Evolutionary conservation across 2,329 filamentous ascomycete genomes (phyloP).

Genomic region (Penicillium paneum): DNA sequence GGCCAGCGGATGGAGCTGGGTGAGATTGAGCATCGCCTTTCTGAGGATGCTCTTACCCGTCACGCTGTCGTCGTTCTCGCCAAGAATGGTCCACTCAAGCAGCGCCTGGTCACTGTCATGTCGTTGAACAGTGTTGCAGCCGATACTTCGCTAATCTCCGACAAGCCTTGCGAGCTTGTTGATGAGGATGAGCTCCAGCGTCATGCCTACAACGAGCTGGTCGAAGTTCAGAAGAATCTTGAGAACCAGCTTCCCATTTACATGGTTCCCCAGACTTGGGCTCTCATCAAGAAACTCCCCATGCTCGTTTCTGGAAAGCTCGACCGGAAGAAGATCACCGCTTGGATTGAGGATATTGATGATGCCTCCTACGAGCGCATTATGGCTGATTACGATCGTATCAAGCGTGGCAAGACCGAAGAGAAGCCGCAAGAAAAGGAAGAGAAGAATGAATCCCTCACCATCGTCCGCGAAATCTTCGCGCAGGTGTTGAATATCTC

Average conservation of each 20-base stretch:
- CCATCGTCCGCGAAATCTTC: slow-evolving; percentile 32
- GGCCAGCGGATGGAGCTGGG: slow-evolving; percentile 64
- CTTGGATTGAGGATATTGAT: slow-evolving; percentile 47
- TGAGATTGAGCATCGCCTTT: slow-evolving; percentile 45
- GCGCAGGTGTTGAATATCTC: slow-evolving; percentile 38
- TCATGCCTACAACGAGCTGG: slow-evolving; percentile 29
- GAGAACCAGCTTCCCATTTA: slow-evolving; percentile 45
- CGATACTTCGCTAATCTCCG: slow-evolving; percentile 26
- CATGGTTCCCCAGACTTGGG: slow-evolving; percentile 45
- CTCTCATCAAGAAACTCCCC: slow-evolving; percentile 42
- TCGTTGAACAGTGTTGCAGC: slow-evolving; percentile 31
- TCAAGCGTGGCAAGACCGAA: slow-evolving; percentile 23
- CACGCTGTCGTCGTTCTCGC: slow-evolving; percentile 46
- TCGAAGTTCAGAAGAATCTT: slow-evolving; percentile 37
- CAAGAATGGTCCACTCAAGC: slow-evolving; percentile 42
- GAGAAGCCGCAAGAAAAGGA: slow-evolving; percentile 19
- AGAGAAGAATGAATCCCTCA: slow-evolving; percentile 17
- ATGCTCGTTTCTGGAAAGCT: slow-evolving; percentile 38
- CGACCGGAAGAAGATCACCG: slow-evolving; percentile 39
- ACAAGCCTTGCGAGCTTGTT: slow-evolving; percentile 34
- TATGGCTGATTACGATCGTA: slow-evolving; percentile 35
- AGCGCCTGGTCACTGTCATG: slow-evolving; percentile 47
- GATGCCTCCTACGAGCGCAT: slow-evolving; percentile 40
- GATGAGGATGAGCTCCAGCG: slow-evolving; percentile 22
- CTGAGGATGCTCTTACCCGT: slow-evolving; percentile 32